Conservation (phyloP, 192 early-diverging fungal species). For the Spizellomyces punctatus region DNA sequence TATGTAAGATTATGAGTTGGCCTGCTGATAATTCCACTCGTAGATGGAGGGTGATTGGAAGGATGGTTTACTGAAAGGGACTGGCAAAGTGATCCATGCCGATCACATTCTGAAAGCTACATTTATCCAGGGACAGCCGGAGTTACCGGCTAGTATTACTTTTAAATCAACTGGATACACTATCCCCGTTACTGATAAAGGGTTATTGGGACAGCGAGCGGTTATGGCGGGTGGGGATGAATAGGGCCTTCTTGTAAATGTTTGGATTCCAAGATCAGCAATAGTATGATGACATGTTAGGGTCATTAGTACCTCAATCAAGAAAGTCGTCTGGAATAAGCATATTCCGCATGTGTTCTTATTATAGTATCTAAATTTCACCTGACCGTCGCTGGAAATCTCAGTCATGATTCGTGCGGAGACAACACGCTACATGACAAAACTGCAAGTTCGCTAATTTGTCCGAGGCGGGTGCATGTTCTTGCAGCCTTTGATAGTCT, state of each 20-base stretch:
- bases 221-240: conserved; percentile 8
- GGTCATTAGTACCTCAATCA: too few species aligned
- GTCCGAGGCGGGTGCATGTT: too few species aligned
- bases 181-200: conserved; percentile 36
- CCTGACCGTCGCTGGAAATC: too few species aligned
- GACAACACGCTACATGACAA: too few species aligned
- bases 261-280: too few species aligned
- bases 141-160: conserved; percentile 45
- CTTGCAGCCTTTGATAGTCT: background rate
- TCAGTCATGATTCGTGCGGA: too few species aligned
- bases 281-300: too few species aligned
- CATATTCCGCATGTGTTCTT: too few species aligned
- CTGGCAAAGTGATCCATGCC: conserved; percentile 50
- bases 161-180: conserved; percentile 44
- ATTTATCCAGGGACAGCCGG: conserved; percentile 45
- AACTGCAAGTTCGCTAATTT: too few species aligned
- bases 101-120: conserved; percentile 53
- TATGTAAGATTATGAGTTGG: background rate
- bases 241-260: background rate
- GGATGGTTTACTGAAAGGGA: conserved; percentile 42
- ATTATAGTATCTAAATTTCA: too few species aligned
- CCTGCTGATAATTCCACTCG: conserved; percentile 2
- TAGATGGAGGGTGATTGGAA: conserved; percentile 51
- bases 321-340: too few species aligned
- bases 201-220: conserved; percentile 18